Base-by-base conservation (phyloP, 352 stramenopile genomes). In the Thalassiosira exigua region DNA sequence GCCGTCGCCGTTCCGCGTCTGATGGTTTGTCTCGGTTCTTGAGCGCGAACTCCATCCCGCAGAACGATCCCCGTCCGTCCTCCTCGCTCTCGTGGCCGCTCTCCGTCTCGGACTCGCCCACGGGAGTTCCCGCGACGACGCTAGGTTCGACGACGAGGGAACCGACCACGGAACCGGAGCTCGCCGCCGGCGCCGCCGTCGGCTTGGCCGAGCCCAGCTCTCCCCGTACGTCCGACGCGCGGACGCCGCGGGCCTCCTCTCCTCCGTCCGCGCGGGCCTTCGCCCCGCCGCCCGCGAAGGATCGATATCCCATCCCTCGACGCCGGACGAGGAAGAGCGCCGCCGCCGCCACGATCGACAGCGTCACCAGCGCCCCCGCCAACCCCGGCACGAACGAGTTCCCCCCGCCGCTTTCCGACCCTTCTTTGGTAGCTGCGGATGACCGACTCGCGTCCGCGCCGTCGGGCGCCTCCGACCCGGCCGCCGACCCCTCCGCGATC, bases 101-200 rank as follows among this genome's bases (percentile, higher is more conserved):
- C 9, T 24, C 21, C 9, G 9, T 24, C 9, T 57, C 50, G 9
- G 50, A 14, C n/a, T 24, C 33, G 30, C 32, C 32, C 11, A 22
- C 24, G 21, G 19, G 22, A 12, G 53, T 57, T 21, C 33, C 65
- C 21, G 64, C 69, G 17, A 56, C 58, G 11, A 36, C 68, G 22
- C 61, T 51, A 14, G 60, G 36, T 39, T 80, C 70, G 32, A 73
- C 50, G 48, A 73, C 44, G 19, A 79, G 5, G n/a, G 70, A 74
- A 42, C 60, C 53, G 33, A 60, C 54, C 4, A 24, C 61, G 24
- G 12, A 11, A 19, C 50, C 9, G 14, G 50, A 24, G 50, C 12
- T 57, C 50, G 12, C 14, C 14, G 22, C 21, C 50, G 11, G 21
- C 50, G 50, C 9, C 21, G 19, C 54, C 14, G 24, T 27, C 33